A percentile compares a stretch with the other conserved stretches of the same genome.
Conservation (phyloP, 257 asterid genomes). For the Anisodus acutangulus region DNA sequence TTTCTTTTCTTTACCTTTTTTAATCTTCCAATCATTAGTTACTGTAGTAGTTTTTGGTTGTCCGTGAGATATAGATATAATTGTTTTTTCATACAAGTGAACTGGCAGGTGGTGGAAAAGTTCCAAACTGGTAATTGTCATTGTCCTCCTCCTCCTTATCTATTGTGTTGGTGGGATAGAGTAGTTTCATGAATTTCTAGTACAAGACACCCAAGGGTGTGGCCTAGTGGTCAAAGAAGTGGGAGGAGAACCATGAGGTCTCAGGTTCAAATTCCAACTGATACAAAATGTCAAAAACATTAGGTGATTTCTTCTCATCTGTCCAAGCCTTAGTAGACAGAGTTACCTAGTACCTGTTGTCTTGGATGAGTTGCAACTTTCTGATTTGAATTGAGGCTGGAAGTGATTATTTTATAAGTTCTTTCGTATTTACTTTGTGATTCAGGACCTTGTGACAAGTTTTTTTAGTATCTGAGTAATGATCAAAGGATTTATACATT, state of each 20-base stretch:
- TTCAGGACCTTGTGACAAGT: background rate
- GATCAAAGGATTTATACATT: background rate
- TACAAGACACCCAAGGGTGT: background rate
- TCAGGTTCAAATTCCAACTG: too few species aligned
- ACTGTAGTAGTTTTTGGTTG: background rate
- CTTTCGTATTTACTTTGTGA: background rate
- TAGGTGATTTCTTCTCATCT: too few species aligned
- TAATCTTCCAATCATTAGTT: background rate
- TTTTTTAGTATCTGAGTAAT: background rate
- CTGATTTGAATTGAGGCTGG: slow-evolving; percentile 9
- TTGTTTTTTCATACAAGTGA: background rate
- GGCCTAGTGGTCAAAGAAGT: too few species aligned
- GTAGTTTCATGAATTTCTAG: slow-evolving; percentile 18
- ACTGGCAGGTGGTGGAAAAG: slow-evolving; percentile 18
- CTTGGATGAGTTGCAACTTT: background rate
- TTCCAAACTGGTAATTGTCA: background rate
- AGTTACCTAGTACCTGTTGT: too few species aligned
- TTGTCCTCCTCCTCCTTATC: background rate
- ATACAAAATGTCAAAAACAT: too few species aligned
- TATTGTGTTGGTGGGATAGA: background rate
- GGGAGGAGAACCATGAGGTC: too few species aligned
- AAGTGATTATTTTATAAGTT: background rate
- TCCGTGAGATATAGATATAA: background rate
- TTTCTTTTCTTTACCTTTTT: background rate
- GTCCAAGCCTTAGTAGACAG: too few species aligned